These are phyloP conservation scores for Dentipellis sp. DNA, from an alignment of 768 basidiomycete genomes.

Conservation along the genomic window DNA sequence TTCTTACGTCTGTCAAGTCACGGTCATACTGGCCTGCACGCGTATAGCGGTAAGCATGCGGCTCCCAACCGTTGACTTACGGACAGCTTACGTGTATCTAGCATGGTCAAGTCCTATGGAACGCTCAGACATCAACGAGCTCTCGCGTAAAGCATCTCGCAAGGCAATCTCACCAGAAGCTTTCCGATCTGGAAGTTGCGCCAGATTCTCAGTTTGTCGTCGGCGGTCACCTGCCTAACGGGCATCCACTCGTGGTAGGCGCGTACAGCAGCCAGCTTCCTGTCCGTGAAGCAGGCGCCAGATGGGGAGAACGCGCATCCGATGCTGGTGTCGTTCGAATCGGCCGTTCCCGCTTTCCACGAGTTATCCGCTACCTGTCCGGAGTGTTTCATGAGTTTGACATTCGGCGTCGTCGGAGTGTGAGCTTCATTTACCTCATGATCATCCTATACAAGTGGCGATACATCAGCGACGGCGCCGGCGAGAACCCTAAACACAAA, in stretches of 20 bases:
- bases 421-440: slow-evolving; percentile 31
- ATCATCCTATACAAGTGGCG: slow-evolving; percentile 31
- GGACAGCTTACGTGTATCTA: slow-evolving; percentile 41
- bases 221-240: slow-evolving; percentile 45
- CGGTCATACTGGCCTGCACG: slow-evolving; percentile 40
- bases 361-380: slow-evolving; percentile 42
- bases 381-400: slow-evolving; percentile 3
- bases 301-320: slow-evolving; percentile 45
- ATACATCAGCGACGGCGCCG: neutral
- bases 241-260: slow-evolving; percentile 60
- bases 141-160: no score
- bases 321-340: slow-evolving; percentile 41
- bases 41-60: no score
- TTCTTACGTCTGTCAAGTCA: slow-evolving; percentile 44
- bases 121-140: neutral
- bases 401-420: neutral
- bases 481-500: neutral
- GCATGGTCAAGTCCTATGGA: slow-evolving; percentile 41
- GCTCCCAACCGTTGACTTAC: neutral
- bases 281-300: slow-evolving; percentile 48
- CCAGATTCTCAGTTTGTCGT: slow-evolving; percentile 52
- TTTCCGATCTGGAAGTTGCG: slow-evolving; percentile 57
- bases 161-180: slow-evolving; percentile 26
- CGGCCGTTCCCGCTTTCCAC: slow-evolving; percentile 47
- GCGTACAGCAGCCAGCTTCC: slow-evolving; percentile 48